These are phyloP conservation scores for Chenopodium formosanum DNA, from an alignment of 148 eudicot genomes.

Conservation along the genomic window DNA sequence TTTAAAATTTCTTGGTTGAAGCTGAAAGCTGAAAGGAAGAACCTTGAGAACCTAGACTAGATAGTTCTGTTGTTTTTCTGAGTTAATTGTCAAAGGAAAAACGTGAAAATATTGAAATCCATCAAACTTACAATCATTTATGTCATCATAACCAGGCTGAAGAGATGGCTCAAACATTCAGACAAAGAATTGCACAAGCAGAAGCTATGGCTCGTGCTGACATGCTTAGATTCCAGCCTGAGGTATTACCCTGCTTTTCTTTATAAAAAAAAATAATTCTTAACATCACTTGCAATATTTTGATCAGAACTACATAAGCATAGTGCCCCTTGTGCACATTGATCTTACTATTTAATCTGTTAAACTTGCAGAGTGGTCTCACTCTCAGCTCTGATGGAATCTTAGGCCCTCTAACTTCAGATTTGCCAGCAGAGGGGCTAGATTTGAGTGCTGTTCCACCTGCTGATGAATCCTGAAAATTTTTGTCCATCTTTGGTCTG, in stretches of 20 bases:
- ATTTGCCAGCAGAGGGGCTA: constrained; percentile 70
- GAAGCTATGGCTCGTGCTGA: constrained; percentile 99
- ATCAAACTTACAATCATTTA: not conserved
- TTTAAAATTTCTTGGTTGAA: not conserved
- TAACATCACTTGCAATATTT: not conserved
- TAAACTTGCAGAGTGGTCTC: constrained; percentile 72
- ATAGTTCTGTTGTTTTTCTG: not conserved
- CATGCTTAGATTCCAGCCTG: constrained; percentile 98
- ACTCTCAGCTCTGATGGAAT: constrained; percentile 78
- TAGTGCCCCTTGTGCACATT: not conserved
- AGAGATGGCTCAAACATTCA: constrained; percentile 98
- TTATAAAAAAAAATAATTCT: not conserved
- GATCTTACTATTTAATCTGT: not conserved
- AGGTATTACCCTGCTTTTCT: constrained; percentile 43
- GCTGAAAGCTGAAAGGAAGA: not conserved
- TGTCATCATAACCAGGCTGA: constrained; percentile 64
- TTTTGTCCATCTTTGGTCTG: not conserved
- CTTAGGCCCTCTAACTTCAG: constrained; percentile 59
- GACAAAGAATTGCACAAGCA: constrained; percentile 99
- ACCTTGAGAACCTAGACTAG: not conserved
- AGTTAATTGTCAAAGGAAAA: not conserved
- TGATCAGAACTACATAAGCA: not conserved
- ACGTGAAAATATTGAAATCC: not conserved
- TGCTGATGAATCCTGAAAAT: constrained; percentile 45
- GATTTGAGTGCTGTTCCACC: constrained; percentile 67